Evolutionary conservation across 257 asterid species (phyloP), one percentile per base, ranked within the genome.

Genomic region (Plectranthus barbatus): DNA sequence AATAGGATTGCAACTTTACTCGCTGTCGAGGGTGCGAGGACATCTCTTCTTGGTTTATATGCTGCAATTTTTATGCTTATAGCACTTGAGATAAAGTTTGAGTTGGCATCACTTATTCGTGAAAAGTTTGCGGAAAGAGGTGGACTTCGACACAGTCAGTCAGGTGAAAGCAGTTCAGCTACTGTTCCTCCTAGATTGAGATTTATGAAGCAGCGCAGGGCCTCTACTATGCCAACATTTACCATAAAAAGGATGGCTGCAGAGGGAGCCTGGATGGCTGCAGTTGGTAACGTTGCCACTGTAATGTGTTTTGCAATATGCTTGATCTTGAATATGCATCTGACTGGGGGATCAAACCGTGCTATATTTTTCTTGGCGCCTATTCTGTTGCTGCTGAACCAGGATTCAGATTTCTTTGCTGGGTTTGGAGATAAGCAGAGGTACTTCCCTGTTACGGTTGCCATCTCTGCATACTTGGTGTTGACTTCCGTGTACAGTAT

Each of bases 251-350:
- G 79, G 40, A 85, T 90, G 80, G 86, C 91, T 64, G 90, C 92
- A 4, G 97, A 90, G 75, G 99, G 97, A 64, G 96, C 96, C 15
- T 93, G 99, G 99, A 93, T 93, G 99, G 95, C 99, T 23, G 97
- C 99, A 42, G 96, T 93, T 26, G 99, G 99, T 58, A 93, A 93
- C 26, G 96, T 93, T 55, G 96, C 99, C 62, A 93, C 97, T 1
- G 70, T 93, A 15, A 69, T 93, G 92, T 87, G 96, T 78, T 93
- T 93, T 61, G 87, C 89, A 0, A 83, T 93, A 78, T 93, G 97
- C 84, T 81, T 93, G 60, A 86, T 93, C 78, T 77, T 93, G 80
- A 93, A 93, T 48, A 68, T 75, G 66, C 87, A 82, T 74, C 86
- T 93, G 9, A 84, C 92, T 0, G 97, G 97, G 46, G 99, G 99